phyloP scores from a whole-genome alignment of 768 basidiomycete genomes.

The Auricularia sp. region DNA sequence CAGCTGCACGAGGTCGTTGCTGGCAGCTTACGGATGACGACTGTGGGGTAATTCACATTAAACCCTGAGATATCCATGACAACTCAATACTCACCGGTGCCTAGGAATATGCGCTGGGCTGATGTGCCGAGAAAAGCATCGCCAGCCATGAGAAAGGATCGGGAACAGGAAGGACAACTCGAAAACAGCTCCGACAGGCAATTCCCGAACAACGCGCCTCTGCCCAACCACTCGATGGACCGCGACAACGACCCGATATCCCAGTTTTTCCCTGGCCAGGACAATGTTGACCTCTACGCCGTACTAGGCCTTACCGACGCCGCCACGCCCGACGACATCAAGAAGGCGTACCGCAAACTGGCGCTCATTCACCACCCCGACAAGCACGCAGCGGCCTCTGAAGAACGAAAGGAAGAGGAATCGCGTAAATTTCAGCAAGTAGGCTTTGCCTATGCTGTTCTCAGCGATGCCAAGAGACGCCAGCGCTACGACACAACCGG shows the following conservation, averaged over 20 bases:
- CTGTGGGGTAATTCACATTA: slow-evolving; percentile 7
- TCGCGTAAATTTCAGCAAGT: slow-evolving; percentile 83
- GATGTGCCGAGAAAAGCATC: slow-evolving; percentile 64
- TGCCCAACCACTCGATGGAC: slow-evolving; percentile 38
- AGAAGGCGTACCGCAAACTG: slow-evolving; percentile 73
- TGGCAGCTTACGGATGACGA: slow-evolving; percentile 29
- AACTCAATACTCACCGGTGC: slow-evolving; percentile 42
- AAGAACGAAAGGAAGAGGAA: slow-evolving; percentile 53
- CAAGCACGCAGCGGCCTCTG: slow-evolving; percentile 59
- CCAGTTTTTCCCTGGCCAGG: slow-evolving; percentile 69
- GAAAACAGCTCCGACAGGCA: slow-evolving; percentile 3
- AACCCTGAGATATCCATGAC: not conserved
- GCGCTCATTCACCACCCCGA: slow-evolving; percentile 85
- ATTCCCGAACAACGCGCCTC: slow-evolving; percentile 3
- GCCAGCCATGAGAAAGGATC: slow-evolving; percentile 43
- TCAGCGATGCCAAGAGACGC: slow-evolving; percentile 67
- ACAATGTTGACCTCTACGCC: slow-evolving; percentile 65
- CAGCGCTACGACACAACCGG: slow-evolving; percentile 79
- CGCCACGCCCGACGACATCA: slow-evolving; percentile 58
- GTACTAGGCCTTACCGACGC: slow-evolving; percentile 48
- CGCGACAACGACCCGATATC: slow-evolving; percentile 52
- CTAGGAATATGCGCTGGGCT: slow-evolving; percentile 62
- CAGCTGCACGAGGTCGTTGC: not conserved
- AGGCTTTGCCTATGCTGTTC: slow-evolving; percentile 86
- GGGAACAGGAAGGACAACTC: not conserved